Evolutionary conservation across 805 yeast species (phyloP), one percentile per base, ranked within the genome.

Genomic region (Yamadazyma scolyti): DNA sequence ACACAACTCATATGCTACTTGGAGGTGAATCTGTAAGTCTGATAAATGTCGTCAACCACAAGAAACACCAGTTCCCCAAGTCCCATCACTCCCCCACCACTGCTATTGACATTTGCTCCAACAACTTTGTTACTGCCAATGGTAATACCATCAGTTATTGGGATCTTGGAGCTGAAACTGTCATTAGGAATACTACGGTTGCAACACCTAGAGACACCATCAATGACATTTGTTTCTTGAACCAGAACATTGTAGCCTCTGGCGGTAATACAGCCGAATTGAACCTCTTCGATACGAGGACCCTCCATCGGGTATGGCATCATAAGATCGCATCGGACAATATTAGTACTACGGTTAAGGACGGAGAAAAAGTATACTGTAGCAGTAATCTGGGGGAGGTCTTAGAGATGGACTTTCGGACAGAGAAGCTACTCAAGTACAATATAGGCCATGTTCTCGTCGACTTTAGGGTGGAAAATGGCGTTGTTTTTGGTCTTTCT

Each of bases 201-300:
- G n/a, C n/a, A n/a, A n/a, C n/a, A n/a, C n/a, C n/a, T n/a, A n/a
- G n/a, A n/a, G 49, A 52, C 36, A 28, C 39, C 14, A 39, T 57
- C 7, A 40, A 49, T 27, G 52, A 44, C 23, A 40, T 50, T 21
- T 40, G 43, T 28, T 34, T 51, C 13, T 23, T 56, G 20, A 44
- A 42, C 23, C 37, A 43, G 15, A 31, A 43, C 12, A 21, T 56
- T 31, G 24, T 51, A 12, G 52, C 44, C 0, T 30, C 50, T 12
- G 56, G 59, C 31, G 64, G 64, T 2, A 37, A 41, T 11, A 50
- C 48, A 28, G 49, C 49, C 29, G 27, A 32, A 11, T 25, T 57
- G 15, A 41, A 42, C 17, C 29, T 58, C 15, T 53, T 40, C 36
- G 65, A 59, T 32, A 33, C 44, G 24, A 39, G 55, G 16, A 23